Evolutionary conservation across 305 asterid species (phyloP).

Genomic region (Solanum hybrid): DNA sequence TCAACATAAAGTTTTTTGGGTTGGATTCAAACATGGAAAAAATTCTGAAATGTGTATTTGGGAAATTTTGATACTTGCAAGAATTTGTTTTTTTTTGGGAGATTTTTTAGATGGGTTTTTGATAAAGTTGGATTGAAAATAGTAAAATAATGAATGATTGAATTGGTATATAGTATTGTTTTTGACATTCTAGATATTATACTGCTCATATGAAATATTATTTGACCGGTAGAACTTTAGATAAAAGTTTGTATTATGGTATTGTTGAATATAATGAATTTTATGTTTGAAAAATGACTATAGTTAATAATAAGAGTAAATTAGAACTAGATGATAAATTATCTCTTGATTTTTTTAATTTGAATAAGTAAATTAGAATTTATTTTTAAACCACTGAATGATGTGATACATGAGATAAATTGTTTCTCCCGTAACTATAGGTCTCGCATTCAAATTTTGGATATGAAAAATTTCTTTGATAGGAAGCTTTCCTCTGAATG

Average conservation of each 20-base stretch:
- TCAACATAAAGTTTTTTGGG: not conserved
- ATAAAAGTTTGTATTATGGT: too few relatives aligned
- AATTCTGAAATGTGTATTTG: not conserved
- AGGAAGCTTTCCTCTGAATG: not conserved
- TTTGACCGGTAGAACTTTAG: too few relatives aligned
- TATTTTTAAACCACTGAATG: too few relatives aligned
- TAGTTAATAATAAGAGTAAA: too few relatives aligned
- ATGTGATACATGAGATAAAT: accelerated
- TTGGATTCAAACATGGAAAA: not conserved
- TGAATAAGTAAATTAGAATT: too few relatives aligned
- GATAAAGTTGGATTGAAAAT: not conserved
- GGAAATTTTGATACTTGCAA: not conserved
- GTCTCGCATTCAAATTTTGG: accelerated
- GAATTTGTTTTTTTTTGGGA: not conserved
- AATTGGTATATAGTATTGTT: not conserved
- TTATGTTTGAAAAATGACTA: too few relatives aligned
- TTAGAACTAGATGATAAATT: not conserved
- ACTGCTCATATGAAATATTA: not conserved
- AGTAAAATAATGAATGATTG: not conserved
- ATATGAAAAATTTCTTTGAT: too few relatives aligned
- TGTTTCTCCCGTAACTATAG: not conserved
- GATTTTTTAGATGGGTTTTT: not conserved
- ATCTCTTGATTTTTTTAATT: too few relatives aligned
- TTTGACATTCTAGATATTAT: not conserved
- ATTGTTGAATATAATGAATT: too few relatives aligned